Conservation (phyloP, 257 asterid species). For the Jaltomata sinuosa region DNA sequence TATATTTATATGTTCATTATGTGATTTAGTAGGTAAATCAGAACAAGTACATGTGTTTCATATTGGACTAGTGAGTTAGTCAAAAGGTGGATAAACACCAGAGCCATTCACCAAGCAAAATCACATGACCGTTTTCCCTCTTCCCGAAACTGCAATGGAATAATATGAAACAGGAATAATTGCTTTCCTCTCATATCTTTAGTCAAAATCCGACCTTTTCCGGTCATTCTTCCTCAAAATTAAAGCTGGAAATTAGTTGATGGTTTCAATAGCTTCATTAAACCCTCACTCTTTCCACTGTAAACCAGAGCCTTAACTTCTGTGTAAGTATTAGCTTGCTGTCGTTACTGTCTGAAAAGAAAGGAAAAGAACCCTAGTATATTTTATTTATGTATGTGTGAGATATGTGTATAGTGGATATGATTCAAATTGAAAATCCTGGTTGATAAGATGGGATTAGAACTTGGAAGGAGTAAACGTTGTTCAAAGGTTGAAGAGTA, state of each 20-base stretch:
- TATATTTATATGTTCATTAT: neutral
- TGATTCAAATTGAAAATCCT: neutral
- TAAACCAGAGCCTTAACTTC: neutral
- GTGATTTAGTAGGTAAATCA: neutral
- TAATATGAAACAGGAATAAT: too few species aligned
- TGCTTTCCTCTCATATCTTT: too few species aligned
- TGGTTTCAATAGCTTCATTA: neutral
- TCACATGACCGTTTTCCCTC: neutral
- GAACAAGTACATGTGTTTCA: neutral
- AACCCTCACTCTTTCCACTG: neutral
- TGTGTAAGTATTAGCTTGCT: neutral
- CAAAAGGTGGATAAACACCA: neutral
- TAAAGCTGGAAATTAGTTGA: neutral
- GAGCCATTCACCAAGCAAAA: neutral
- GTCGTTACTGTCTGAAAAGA: neutral
- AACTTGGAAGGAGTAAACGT: neutral
- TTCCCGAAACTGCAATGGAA: neutral
- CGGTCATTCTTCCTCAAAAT: neutral
- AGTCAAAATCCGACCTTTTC: neutral
- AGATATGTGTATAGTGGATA: neutral
- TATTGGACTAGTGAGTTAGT: neutral
- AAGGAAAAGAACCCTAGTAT: neutral
- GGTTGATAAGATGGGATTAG: neutral
- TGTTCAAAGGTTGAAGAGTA: neutral
- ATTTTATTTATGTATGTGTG: neutral